These are phyloP conservation scores for Calvatia gigantea DNA, from an alignment of 768 basidiomycete genomes.

Conservation along the genomic window DNA sequence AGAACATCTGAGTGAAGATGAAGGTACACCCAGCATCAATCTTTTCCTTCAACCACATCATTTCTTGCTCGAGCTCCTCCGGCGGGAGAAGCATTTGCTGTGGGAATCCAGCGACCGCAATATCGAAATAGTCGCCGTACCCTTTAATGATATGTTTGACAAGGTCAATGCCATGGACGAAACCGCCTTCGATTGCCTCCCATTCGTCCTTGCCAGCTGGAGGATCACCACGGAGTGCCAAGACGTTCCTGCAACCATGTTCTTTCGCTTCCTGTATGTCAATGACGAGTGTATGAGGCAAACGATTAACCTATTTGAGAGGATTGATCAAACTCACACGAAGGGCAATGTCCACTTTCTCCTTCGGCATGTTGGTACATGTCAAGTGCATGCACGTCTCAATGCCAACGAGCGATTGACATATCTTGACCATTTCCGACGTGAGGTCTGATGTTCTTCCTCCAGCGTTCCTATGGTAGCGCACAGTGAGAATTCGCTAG, in stretches of 20 bases:
- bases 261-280: conserved; percentile 75
- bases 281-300: conserved; percentile 3
- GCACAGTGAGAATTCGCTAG: conserved; percentile 1
- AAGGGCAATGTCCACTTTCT: conserved; percentile 91
- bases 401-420: conserved; percentile 87
- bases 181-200: conserved; percentile 90
- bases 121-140: conserved; percentile 93
- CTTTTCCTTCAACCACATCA: conserved; percentile 86
- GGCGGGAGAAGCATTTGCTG: conserved; percentile 72
- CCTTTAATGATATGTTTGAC: conserved; percentile 80
- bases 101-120: conserved; percentile 92
- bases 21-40: conserved; percentile 86
- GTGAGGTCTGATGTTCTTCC: conserved; percentile 94
- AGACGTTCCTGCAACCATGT: conserved; percentile 87
- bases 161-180: conserved; percentile 88
- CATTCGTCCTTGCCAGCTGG: conserved; percentile 86
- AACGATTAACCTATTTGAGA: background rate
- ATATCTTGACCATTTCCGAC: conserved; percentile 90
- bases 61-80: conserved; percentile 73
- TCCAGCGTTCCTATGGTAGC: conserved; percentile 80
- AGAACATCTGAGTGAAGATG: conserved; percentile 99
- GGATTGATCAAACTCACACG: conserved; percentile 47
- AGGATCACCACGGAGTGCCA: conserved; percentile 92
- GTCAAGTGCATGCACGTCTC: conserved; percentile 99
- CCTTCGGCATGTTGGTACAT: conserved; percentile 97